Evolutionary conservation across 768 basidiomycete species (phyloP).

Genomic region (Rossbeevera mucosa): DNA sequence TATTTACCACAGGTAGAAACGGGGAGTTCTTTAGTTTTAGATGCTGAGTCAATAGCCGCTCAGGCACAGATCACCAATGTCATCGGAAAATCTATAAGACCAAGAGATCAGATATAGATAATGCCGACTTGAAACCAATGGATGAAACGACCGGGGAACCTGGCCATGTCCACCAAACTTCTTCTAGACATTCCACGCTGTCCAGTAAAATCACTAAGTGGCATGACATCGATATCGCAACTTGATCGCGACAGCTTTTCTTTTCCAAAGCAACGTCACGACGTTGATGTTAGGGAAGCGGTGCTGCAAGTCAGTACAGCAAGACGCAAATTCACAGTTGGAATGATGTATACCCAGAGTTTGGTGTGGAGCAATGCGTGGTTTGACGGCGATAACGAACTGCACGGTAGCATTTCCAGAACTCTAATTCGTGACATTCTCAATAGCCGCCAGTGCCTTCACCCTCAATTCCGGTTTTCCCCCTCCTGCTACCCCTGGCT

Average conservation of each 20-base stretch:
- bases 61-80: too few species aligned
- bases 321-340: not conserved
- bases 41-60: too few species aligned
- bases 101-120: not conserved
- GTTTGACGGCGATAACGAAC: not conserved
- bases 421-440: not conserved
- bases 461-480: constrained; percentile 44
- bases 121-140: not conserved
- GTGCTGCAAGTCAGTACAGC: not conserved
- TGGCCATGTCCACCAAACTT: too few species aligned
- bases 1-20: too few species aligned
- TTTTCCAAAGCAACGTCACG: too few species aligned
- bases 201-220: too few species aligned
- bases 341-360: not conserved
- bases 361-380: not conserved
- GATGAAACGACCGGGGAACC: too few species aligned
- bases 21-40: too few species aligned
- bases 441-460: constrained; percentile 17
- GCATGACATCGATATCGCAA: too few species aligned
- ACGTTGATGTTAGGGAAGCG: too few species aligned
- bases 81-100: not conserved
- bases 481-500: constrained; percentile 59
- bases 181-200: too few species aligned
- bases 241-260: too few species aligned
- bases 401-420: not conserved